phyloP scores from a whole-genome alignment of 139 green algal genomes.

The Choricystis sp. region DNA sequence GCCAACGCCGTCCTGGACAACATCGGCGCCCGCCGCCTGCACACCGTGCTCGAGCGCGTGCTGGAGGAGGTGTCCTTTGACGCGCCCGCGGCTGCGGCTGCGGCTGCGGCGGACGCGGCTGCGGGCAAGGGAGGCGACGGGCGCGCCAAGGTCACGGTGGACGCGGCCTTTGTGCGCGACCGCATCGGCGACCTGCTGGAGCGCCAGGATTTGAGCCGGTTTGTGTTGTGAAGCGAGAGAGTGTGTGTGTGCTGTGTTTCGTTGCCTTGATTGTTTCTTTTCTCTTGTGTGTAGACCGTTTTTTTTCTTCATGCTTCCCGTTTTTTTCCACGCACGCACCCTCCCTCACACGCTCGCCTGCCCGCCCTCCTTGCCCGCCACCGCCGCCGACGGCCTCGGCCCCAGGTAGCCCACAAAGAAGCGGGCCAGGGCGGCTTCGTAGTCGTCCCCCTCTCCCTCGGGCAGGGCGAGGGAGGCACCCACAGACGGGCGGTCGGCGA shows the following conservation, averaged over 20 bases:
- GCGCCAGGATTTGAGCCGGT: not conserved
- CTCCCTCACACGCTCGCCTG: not conserved
- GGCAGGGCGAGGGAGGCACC: not conserved
- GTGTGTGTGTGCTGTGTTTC: not conserved
- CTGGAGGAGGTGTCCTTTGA: conserved; percentile 82
- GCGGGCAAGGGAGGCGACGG: too few species aligned
- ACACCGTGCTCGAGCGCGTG: conserved; percentile 86
- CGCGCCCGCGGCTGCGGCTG: conserved; percentile 36
- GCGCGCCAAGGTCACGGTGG: not conserved
- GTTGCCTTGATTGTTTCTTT: not conserved
- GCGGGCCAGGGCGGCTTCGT: not conserved
- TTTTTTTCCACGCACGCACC: not conserved
- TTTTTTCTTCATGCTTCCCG: not conserved
- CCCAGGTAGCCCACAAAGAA: not conserved
- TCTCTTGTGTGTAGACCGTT: not conserved
- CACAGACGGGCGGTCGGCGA: not conserved
- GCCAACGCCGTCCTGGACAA: conserved; percentile 75
- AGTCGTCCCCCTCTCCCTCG: not conserved
- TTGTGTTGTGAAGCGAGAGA: not conserved
- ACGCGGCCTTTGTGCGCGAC: not conserved
- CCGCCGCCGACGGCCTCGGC: too few species aligned
- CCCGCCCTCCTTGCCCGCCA: not conserved
- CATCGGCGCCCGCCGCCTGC: conserved; percentile 81
- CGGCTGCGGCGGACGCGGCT: too few species aligned
- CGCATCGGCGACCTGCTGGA: not conserved